A percentile compares a stretch with the other conserved stretches of the same genome.
phyloP scores from a whole-genome alignment of 345 rosid species.

The Erucastrum elatum region DNA sequence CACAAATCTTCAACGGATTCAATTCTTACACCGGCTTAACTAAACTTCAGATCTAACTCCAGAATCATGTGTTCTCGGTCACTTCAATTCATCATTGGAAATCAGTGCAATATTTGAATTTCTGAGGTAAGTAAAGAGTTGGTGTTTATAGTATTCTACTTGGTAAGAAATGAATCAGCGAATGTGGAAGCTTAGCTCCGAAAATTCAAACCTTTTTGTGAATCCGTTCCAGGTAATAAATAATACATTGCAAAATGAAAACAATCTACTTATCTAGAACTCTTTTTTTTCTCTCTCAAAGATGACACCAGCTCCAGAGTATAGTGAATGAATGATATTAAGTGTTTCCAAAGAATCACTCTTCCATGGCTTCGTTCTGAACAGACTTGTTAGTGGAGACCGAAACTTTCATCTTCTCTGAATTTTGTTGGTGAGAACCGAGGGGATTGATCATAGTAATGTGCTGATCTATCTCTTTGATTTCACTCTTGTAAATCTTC shows the following conservation, averaged over 20 bases:
- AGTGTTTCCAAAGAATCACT: slow-evolving; percentile 36
- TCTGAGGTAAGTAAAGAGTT: not conserved
- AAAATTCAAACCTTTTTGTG: not conserved
- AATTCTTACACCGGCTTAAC: too few species aligned
- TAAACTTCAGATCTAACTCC: too few species aligned
- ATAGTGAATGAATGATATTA: too few species aligned
- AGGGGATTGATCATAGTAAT: slow-evolving; percentile 46
- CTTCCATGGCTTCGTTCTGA: slow-evolving; percentile 73
- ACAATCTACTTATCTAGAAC: not conserved
- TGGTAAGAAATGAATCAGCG: not conserved
- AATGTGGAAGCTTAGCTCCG: not conserved
- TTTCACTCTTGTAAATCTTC: slow-evolving; percentile 45
- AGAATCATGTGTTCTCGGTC: too few species aligned
- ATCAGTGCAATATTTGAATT: too few species aligned
- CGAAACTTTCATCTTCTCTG: slow-evolving; percentile 55
- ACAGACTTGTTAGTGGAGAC: slow-evolving; percentile 44
- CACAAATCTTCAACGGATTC: too few species aligned
- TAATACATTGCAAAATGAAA: slow-evolving; percentile 16
- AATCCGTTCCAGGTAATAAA: not conserved
- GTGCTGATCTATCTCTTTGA: slow-evolving; percentile 47
- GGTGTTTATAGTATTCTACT: not conserved
- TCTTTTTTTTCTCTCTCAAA: not conserved
- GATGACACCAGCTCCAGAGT: too few species aligned
- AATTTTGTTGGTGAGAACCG: not conserved
- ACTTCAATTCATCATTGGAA: too few species aligned